A percentile compares a stretch with the other conserved stretches of the same genome.
Evolutionary conservation across 2,329 filamentous ascomycete species (phyloP).

Genomic region (Pestalotiopsis sp.): DNA sequence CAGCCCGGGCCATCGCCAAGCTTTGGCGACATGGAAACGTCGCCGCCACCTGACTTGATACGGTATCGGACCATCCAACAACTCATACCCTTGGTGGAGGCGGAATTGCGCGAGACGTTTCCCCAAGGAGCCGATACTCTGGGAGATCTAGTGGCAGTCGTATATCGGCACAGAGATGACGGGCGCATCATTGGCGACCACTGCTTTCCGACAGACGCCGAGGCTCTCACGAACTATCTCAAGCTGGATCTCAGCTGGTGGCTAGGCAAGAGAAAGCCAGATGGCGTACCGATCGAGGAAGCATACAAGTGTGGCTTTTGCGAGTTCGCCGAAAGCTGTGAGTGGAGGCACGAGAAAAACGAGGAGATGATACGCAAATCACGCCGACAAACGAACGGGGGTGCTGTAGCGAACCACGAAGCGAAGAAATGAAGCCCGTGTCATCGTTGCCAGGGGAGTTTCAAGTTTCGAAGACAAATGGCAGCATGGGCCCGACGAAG

Average conservation of each 20-base stretch:
- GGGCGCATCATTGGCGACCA: constrained; percentile 55
- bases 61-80: constrained; percentile 50
- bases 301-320: constrained; percentile 86
- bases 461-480: background rate
- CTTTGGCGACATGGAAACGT: background rate
- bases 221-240: constrained; percentile 66
- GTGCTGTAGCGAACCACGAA: background rate
- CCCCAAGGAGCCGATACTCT: constrained; percentile 48
- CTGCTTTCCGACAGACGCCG: constrained; percentile 66
- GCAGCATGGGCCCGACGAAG: background rate
- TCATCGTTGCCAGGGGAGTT: constrained; percentile 1
- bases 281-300: constrained; percentile 79
- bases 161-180: constrained; percentile 53
- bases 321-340: constrained; percentile 77
- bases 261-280: constrained; percentile 71
- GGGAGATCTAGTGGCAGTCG: constrained; percentile 51
- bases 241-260: constrained; percentile 79
- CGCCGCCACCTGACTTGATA: constrained; percentile 36
- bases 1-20: constrained; percentile 12
- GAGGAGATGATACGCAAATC: constrained; percentile 42
- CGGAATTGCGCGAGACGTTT: constrained; percentile 53
- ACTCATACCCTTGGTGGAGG: constrained; percentile 44
- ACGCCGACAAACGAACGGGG: background rate
- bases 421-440: background rate
- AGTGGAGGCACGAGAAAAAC: constrained; percentile 74